Evolutionary conservation across 2,329 filamentous ascomycete species (phyloP), one percentile per base, ranked within the genome.

Genomic region (Aspergillus fumigatiaffinis): DNA sequence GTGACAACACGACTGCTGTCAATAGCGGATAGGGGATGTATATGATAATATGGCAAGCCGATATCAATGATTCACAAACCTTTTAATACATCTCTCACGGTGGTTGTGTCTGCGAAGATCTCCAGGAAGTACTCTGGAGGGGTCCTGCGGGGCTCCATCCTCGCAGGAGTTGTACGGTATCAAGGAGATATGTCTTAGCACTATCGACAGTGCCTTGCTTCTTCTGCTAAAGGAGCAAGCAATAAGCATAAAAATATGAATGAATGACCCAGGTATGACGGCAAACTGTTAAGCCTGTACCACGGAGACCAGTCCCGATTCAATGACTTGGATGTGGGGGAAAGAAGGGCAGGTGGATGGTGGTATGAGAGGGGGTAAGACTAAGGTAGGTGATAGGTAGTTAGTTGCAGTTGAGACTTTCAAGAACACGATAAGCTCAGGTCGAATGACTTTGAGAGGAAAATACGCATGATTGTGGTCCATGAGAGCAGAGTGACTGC

Each of bases 81-180:
- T 86, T 93, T 92, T 61, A 97, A 87, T 55, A 97, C 89, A 72
- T 97, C 93, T 74, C 90, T 91, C 64, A 97, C 91, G 55, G 89
- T 94, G 47, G 86, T 85, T 52, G 91, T 90, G 76, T 97, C 94
- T 58, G 92, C 90, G 73, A 97, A 95, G 71, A 96, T 88, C 73
- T 97, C 92, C 72, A 99, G 85, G 65, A 90, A 91, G 79, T 96
- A 96, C 77, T 97, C 92, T 68, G 91, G 91, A 58, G 90, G 86
- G 67, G 80, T 79, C 71, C 75, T 77, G 73, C 83, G 82, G 73
- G 80, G 80, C 67, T 89, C 86, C 86, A 88, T 89, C 63, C 62
- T 66, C 62, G 68, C 63, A n/a, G 50, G 44, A 26, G 35, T 51
- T n/a, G 26, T 35, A 8, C 12, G 44, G 32, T 23, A 20, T n/a